Base-by-base conservation (phyloP, 148 eudicot species). In the Silene uniflora region DNA sequence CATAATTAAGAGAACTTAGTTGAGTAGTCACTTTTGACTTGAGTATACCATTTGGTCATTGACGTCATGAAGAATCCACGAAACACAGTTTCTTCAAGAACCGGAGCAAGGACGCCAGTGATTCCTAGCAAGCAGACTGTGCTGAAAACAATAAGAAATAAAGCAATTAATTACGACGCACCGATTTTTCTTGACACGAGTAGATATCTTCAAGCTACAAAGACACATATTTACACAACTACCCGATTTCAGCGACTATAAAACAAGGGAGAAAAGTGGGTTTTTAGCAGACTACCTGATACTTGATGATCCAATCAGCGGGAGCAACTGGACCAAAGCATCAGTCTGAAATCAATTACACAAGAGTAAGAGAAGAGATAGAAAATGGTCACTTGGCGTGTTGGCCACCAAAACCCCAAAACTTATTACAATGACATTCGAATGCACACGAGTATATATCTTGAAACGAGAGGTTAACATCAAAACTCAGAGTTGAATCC, bases 21-120 rank as follows among this genome's bases (percentile, higher is more conserved):
- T 52, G 17, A 52, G 17, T 52, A 27, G 69, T 35, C 42, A 3
- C 22, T 6, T 65, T 22, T 52, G 18, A 52, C 16, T 58, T 66
- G 64, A 75, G 17, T 64, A 69, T 95, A 95, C 99, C 97, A 92
- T 73, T 92, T 85, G 63, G 99, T 92, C 54, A 95, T 87, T 69
- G 97, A 85, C 54, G 86, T 89, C 99, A 95, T 88, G 22, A 95
- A 84, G 86, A 92, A 95, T 62, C 99, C 99, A 74, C 97, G 88
- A 79, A 95, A 95, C 73, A 95, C 88, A 7, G 91, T 95, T 84
- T 95, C 99, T 90, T 95, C 99, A 60, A 95, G 91, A 76, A 95
- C 71, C 5, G 99, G 97, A 81, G 99, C 99, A 85, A 95, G 91
- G 72, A 92, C 78, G 44, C 99, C 97, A 16, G 92, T 84, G 79